Base-by-base conservation (phyloP, 495 filamentous ascomycete species). In the Pyronema omphalodes region DNA sequence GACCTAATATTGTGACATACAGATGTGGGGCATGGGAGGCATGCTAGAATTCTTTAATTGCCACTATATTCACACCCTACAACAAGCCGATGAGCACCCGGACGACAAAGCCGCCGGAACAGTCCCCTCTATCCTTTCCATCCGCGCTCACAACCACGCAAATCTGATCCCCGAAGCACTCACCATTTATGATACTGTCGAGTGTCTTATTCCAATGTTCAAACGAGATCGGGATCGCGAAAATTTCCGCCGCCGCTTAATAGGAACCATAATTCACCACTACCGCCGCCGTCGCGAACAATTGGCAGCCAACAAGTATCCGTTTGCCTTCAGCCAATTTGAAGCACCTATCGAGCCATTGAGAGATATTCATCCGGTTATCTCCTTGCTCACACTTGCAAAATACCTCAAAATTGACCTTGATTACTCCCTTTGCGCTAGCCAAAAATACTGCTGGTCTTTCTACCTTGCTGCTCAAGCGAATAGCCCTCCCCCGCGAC, bases 21-120 rank as follows among this genome's bases (percentile, higher is more conserved):
- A 64, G 61, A 54, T 64, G 35, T 64, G 61, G 54, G 60, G 57
- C 1, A 57, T 60, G 14, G 61, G 61, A 15, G 60, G 60, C 37
- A 51, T 55, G 5, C 61, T 60, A 3, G 59, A 52, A 0, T 39
- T 41, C 11, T 60, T 63, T 9, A 15, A 5, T 37, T 49, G 9
- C 61, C 44, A 9, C 17, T 9, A 35, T 14, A 53, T 29, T 1
- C 23, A 29, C 23, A 2, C 23, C 5, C 23, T 29, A 1, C 2
- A 29, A 29, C 23, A 1, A 29, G 23, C 39, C 2, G 39, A 43
- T 43, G 39, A n/a, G 39, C 17, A 17, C 12, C 39, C 17, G 6
- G 39, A 43, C 39, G 39, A 43, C 12, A 12, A 43, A 43, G 23
- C 23, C 23, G 23, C 23, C 5, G 23, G 23, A 29, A 29, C 23